Percentiles rank a stretch among this genome's conserved stretches.
phyloP scores from a whole-genome alignment of 768 basidiomycete genomes.

The Mycena vitilis region DNA sequence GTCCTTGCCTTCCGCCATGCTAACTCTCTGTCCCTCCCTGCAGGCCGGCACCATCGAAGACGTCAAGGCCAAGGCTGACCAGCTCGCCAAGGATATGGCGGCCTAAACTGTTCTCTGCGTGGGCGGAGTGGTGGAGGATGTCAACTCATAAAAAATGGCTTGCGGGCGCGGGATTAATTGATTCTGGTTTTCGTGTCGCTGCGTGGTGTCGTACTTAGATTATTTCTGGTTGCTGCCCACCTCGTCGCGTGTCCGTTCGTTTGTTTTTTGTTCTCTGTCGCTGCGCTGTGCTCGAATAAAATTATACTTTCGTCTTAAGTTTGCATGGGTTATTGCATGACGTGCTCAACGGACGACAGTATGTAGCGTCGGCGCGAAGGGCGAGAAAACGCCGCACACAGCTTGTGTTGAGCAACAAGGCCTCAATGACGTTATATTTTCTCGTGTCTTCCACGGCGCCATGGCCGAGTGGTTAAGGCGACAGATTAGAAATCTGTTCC shows the following conservation, averaged over 20 bases:
- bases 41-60: slow-evolving; percentile 95
- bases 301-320: slow-evolving; percentile 5
- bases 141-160: slow-evolving; percentile 15
- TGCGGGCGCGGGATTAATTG: slow-evolving; percentile 7
- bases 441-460: too few species aligned
- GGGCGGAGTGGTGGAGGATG: slow-evolving; percentile 13
- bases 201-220: slow-evolving; percentile 18
- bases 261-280: background rate
- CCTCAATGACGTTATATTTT: too few species aligned
- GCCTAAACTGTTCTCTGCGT: slow-evolving; percentile 45
- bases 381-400: too few species aligned
- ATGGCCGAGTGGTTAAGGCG: slow-evolving; percentile 64
- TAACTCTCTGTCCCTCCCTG: background rate
- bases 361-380: too few species aligned
- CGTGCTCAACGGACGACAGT: too few species aligned
- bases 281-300: slow-evolving; percentile 17
- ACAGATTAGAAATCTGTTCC: slow-evolving; percentile 57
- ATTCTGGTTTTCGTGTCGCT: slow-evolving; percentile 1
- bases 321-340: background rate
- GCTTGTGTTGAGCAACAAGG: too few species aligned
- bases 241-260: slow-evolving; percentile 16
- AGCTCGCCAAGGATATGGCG: slow-evolving; percentile 94
- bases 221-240: slow-evolving; percentile 1
- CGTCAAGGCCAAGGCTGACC: slow-evolving; percentile 96
- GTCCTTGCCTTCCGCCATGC: background rate